These are phyloP conservation scores for Microsporum ferrugineum DNA, from an alignment of 2,329 filamentous ascomycete genomes.

Conservation along the genomic window DNA sequence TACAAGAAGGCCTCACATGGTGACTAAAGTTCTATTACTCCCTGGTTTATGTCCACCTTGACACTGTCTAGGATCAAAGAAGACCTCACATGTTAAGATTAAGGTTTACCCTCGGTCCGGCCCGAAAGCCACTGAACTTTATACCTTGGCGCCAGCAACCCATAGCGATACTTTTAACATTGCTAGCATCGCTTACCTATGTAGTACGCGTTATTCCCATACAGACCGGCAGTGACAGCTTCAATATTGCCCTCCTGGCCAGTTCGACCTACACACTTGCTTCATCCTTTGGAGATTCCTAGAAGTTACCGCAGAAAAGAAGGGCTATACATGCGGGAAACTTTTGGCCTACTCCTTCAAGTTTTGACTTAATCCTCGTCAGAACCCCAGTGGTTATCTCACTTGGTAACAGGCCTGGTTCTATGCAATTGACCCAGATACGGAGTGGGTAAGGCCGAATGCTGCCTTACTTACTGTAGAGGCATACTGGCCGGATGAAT, in stretches of 20 bases:
- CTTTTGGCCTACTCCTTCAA: slow-evolving; percentile 41
- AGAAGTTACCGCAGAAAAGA: background rate
- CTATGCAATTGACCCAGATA: slow-evolving; percentile 47
- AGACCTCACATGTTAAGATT: background rate
- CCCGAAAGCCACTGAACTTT: background rate
- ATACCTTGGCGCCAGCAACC: too few relatives aligned
- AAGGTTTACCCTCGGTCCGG: background rate
- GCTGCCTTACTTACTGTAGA: slow-evolving; percentile 42
- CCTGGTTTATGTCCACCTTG: too few relatives aligned
- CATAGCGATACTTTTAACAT: too few relatives aligned
- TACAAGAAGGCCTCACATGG: slow-evolving; percentile 35
- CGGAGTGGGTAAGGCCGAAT: slow-evolving; percentile 42
- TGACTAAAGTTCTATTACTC: background rate
- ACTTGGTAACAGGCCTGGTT: slow-evolving; percentile 46
- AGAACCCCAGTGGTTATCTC: slow-evolving; percentile 47
- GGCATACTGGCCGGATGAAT: slow-evolving; percentile 41
- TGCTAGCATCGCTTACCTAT: background rate
- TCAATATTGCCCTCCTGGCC: slow-evolving; percentile 50
- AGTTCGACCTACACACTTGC: slow-evolving; percentile 24
- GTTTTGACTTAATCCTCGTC: slow-evolving; percentile 41
- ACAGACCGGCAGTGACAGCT: too few relatives aligned
- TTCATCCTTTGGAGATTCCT: background rate
- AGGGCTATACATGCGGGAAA: slow-evolving; percentile 33
- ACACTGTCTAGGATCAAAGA: too few relatives aligned
- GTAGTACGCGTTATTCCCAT: background rate